Conservation (phyloP, 371 early-diverging fungal species). For the Apophysomyces sp. region DNA sequence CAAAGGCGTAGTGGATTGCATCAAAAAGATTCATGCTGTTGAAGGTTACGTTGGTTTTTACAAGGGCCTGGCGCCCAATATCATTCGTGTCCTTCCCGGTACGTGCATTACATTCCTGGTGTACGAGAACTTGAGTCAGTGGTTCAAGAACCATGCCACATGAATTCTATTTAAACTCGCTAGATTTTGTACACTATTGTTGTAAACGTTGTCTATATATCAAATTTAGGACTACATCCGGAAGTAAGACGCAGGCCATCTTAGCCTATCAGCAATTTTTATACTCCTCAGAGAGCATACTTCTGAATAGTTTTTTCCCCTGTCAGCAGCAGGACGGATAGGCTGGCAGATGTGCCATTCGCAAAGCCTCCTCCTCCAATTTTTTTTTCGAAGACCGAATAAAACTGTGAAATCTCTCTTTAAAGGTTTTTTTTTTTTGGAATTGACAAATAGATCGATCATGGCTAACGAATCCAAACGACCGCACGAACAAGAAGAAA, state of each 20-base stretch:
- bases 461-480: constrained; percentile 17
- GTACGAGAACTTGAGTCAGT: constrained; percentile 86
- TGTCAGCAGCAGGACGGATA: no score
- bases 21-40: constrained; percentile 64
- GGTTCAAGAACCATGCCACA: constrained; percentile 59
- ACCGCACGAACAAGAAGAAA: constrained; percentile 10
- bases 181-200: constrained; percentile 1
- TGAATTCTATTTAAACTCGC: constrained; percentile 23
- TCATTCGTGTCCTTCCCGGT: constrained; percentile 91
- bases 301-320: no score
- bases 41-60: constrained; percentile 92
- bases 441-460: not conserved
- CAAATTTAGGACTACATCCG: no score
- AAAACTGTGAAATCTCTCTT: no score
- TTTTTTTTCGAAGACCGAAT: not conserved
- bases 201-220: not conserved
- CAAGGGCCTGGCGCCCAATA: constrained; percentile 90
- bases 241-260: no score
- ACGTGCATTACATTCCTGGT: constrained; percentile 95
- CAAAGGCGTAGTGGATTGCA: constrained; percentile 68
- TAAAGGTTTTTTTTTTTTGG: no score
- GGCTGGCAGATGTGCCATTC: not conserved
- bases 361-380: not conserved
- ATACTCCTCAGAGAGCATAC: no score
- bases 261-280: no score